Evolutionary conservation across 495 filamentous ascomycete species (phyloP), one percentile per base, ranked within the genome.

Genomic region (Trichoderma reesei): DNA sequence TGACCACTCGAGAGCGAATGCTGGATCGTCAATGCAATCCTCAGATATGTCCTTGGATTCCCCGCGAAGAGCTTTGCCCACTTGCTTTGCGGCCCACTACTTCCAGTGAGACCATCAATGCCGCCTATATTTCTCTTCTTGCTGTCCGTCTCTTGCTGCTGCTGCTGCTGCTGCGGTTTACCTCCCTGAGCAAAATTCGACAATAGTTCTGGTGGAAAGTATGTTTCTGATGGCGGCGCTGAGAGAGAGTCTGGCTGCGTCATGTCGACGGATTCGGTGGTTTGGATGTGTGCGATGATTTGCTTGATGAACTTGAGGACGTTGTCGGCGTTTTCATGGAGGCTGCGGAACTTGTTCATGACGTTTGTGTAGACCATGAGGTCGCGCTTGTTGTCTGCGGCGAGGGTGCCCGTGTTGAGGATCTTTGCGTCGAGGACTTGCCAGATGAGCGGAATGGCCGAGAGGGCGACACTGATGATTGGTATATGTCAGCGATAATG

Each of bases 351-450:
- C 9, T 56, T 56, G 51, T 56, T 56, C 51, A 56, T 56, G 26
- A 56, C 51, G 51, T 56, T 56, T 31, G 51, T 56, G 51, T 56
- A 56, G 51, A 56, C 51, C 51, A 56, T 56, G 3, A 56, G 51
- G 7, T 56, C 51, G 51, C 51, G 51, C 31, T 18, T 31, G 26
- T 56, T 56, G 51, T 56, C 51, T 31, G 51, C 51, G 26, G 51
- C 51, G 31, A 31, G 51, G 3, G 31, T n/a, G 6, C 51, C 51
- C 0, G 51, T 34, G 9, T 56, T 56, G 20, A 56, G 51, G 10
- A 56, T 56, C 51, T 56, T 56, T 56, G 51, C 51, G 8, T 56
- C 51, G 9, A 56, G 31, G 8, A 56, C 51, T 56, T 56, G 51
- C 51, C 51, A 56, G 51, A 56, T 56, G 51, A 56, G 51, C 0